phyloP scores from a whole-genome alignment of 345 rosid genomes.

The Salix koriyanagi region DNA sequence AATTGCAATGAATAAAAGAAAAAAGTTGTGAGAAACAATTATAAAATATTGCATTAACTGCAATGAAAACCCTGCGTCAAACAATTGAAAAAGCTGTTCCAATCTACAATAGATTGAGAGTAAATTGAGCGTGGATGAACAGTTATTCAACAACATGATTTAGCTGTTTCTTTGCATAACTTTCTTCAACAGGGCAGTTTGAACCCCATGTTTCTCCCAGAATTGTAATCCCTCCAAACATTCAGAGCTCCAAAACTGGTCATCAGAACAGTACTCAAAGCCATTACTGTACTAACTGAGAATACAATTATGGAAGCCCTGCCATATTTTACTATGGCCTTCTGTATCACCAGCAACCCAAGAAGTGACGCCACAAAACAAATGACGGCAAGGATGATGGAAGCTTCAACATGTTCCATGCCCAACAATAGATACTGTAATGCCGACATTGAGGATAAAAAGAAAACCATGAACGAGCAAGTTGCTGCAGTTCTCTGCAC shows the following conservation, averaged over 20 bases:
- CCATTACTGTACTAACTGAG: conserved; percentile 76
- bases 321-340: conserved; percentile 48
- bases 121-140: too few relatives aligned
- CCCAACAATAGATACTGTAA: conserved; percentile 65
- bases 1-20: too few relatives aligned
- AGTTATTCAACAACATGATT: too few relatives aligned
- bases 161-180: too few relatives aligned
- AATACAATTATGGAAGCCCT: conserved; percentile 84
- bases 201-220: conserved; percentile 73
- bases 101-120: too few relatives aligned
- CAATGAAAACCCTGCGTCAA: too few relatives aligned
- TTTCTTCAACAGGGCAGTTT: conserved; percentile 49
- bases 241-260: conserved; percentile 69
- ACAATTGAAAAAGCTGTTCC: too few relatives aligned
- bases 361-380: conserved; percentile 67
- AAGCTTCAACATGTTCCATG: conserved; percentile 51
- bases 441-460: conserved; percentile 67
- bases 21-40: too few relatives aligned
- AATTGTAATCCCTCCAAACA: conserved; percentile 53
- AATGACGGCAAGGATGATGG: conserved; percentile 45
- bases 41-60: too few relatives aligned
- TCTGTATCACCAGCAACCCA: conserved; percentile 66
- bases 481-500: conserved; percentile 75
- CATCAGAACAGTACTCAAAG: conserved; percentile 61
- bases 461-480: conserved; percentile 67